These are phyloP conservation scores for Furcasterigmium furcatum DNA, from an alignment of 2,329 filamentous ascomycete species.

Conservation along the genomic window DNA sequence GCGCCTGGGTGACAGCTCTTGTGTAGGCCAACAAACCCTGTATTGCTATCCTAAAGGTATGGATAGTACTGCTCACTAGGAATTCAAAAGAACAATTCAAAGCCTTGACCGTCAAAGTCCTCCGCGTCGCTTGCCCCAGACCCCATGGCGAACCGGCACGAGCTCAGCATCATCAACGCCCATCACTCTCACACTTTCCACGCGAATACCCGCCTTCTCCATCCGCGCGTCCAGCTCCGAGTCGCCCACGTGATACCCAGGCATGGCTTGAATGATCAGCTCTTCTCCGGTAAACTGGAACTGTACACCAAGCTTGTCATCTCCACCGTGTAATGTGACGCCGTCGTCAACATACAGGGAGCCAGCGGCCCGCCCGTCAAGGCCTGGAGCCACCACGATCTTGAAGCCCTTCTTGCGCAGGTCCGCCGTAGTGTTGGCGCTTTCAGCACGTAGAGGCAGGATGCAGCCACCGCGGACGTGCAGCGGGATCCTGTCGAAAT, in stretches of 20 bases:
- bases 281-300: background rate
- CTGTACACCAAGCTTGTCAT: background rate
- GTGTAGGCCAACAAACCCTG: no score
- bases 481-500: conserved; percentile 54
- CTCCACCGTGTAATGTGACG: conserved; percentile 27
- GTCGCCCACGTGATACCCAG: background rate
- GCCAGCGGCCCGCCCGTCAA: conserved; percentile 55
- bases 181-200: background rate
- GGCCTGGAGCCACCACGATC: conserved; percentile 59
- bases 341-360: conserved; percentile 75
- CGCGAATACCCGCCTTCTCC: background rate
- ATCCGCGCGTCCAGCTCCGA: background rate
- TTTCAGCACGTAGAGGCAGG: conserved; percentile 61
- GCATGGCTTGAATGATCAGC: background rate
- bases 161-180: background rate
- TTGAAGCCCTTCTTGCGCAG: conserved; percentile 64
- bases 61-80: no score
- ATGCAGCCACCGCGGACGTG: conserved; percentile 67
- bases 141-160: background rate
- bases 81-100: no score
- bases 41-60: no score
- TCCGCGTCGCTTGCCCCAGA: background rate
- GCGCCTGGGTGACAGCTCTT: no score
- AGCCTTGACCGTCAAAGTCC: background rate
- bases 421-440: conserved; percentile 63